Conservation (phyloP, 2,329 filamentous ascomycete species). For the Fusarium fracticaudum region DNA sequence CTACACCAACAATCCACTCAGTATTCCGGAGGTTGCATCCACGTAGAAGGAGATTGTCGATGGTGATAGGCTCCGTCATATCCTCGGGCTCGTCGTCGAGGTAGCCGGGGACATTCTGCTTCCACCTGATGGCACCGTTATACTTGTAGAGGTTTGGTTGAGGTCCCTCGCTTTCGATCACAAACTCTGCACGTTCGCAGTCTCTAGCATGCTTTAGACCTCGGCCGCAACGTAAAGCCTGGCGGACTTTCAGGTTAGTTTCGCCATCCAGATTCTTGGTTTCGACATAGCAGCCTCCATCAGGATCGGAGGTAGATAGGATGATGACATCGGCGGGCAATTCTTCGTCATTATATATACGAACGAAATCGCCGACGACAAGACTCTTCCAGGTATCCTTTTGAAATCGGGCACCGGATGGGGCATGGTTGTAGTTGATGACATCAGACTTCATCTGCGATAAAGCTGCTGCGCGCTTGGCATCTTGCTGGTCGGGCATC, state of each 20-base stretch:
- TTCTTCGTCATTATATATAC: slow-evolving; percentile 95
- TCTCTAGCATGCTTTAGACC: slow-evolving; percentile 88
- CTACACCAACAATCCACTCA: slow-evolving; percentile 92
- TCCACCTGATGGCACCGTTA: slow-evolving; percentile 89
- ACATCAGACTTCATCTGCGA: slow-evolving; percentile 65
- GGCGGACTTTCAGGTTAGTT: slow-evolving; percentile 95
- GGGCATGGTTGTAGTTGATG: slow-evolving; percentile 74
- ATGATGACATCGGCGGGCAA: slow-evolving; percentile 94
- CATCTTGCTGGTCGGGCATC: slow-evolving; percentile 51
- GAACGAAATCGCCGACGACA: slow-evolving; percentile 94
- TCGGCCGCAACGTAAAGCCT: slow-evolving; percentile 86
- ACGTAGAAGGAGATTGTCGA: slow-evolving; percentile 94
- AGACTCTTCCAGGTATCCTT: slow-evolving; percentile 95
- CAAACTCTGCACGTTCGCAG: slow-evolving; percentile 88
- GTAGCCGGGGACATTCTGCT: slow-evolving; percentile 73
- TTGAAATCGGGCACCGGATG: slow-evolving; percentile 83
- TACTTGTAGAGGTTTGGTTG: slow-evolving; percentile 97
- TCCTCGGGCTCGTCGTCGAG: slow-evolving; percentile 70
- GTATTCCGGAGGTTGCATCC: slow-evolving; percentile 95
- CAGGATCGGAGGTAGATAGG: slow-evolving; percentile 89
- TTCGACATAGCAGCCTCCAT: slow-evolving; percentile 96
- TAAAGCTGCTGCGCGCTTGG: slow-evolving; percentile 50
- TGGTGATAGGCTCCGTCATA: slow-evolving; percentile 92
- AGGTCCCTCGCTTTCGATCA: slow-evolving; percentile 88
- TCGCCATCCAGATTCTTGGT: slow-evolving; percentile 98